Evolutionary conservation across 345 rosid species (phyloP), one percentile per base, ranked within the genome.

Genomic region (Citrus mangshanensis): DNA sequence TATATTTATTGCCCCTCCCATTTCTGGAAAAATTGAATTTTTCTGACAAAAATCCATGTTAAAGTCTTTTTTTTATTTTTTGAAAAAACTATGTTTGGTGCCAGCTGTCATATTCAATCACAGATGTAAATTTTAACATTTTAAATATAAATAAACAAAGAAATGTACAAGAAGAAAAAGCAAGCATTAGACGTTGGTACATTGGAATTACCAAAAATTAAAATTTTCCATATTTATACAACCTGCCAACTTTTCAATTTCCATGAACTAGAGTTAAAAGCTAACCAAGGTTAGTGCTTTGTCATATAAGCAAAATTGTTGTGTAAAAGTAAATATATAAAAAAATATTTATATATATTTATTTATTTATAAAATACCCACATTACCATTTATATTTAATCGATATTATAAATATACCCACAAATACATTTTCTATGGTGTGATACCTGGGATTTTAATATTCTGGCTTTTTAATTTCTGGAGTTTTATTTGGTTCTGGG

Each of bases 251-350:
- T 3, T 34, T 72, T 61, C 68, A 77, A 69, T 14, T 59, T 59
- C 28, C 32, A 18, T 18, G 49, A 59, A 37, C 68, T 71, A 35
- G 61, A 25, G 86, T 81, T 65, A 81, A 78, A 80, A 66, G 51
- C 30, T 30, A 80, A 84, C 80, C 77, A 46, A 70, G 38, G 74
- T 84, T 77, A 70, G 61, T 73, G 70, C 58, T 80, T 74, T 62
- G 35, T 34, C 66, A 56, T 27, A 6, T 21, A n/a, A n/a, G 16
- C 18, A 69, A 77, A 60, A 46, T 46, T 46, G 51, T 46, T 46
- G 51, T 46, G 51, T 12, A 46, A 46, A 46, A 42, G 14, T 12
- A 12, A 12, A 46, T 46, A 46, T 46, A 46, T 10, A 42, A 0
- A 46, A 0, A 46, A 46, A 12, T 12, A 10, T 10, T 10, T 46